Evolutionary conservation across 371 early-diverging fungal species (phyloP), one percentile per base, ranked within the genome.

Genomic region (Rhizopus sp.): DNA sequence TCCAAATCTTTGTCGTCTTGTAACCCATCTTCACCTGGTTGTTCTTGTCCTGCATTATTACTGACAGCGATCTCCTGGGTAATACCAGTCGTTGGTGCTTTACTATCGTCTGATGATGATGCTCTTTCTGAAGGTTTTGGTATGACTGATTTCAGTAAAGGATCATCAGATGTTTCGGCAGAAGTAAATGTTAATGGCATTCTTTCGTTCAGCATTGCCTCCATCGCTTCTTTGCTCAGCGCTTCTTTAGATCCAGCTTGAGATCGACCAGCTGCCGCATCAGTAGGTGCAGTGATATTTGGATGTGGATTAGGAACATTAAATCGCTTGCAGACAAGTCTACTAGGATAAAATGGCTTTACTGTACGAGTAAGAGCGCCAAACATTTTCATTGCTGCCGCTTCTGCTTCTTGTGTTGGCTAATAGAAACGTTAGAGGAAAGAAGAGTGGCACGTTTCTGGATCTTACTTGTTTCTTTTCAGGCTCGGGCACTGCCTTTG

Each of bases 321-420:
- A 69, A 94, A 91, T 15, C 94, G 80, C 59, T 92, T 93, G 70
- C 92, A 93, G 0, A 93, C 74, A 12, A 93, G 83, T 35, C 80
- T 72, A 12, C 62, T 70, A 0, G 95, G 95, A 49, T 79, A 82
- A 63, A 88, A 93, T 4, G 78, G 81, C 17, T 66, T 65, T 16
- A 58, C 61, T 0, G 82, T 75, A 6, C 95, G 80, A 5, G 93
- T 93, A n/a, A 86, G 60, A 2, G 62, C 64, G 13, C 93, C 92
- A 81, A 90, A 92, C 85, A 88, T 88, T 5, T 85, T 82, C 83
- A 86, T 80, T 1, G 82, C 77, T 2, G 89, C 90, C 3, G 87
- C 86, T 59, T 84, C 77, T 38, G 80, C 85, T 47, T 86, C 82
- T 69, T 81, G 79, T 5, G 79, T 70, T 57, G 73, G 64, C 72